Base-by-base conservation (phyloP, 169 alveolate genomes). In the Plasmodium fragile region DNA sequence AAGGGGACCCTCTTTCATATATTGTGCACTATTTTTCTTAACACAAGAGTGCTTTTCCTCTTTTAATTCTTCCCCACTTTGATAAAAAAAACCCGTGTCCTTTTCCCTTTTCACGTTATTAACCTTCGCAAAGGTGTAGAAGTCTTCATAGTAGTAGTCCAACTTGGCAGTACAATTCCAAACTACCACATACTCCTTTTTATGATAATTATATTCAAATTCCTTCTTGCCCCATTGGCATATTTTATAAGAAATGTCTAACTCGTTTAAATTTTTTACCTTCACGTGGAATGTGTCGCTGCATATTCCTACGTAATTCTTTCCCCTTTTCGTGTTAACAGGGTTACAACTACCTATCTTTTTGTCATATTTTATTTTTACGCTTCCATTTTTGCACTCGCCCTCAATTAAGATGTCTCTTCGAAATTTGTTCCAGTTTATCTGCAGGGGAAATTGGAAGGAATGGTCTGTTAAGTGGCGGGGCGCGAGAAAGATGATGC, bases 151-250 rank as follows among this genome's bases (percentile, higher is more conserved):
- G 39, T 87, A 87, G 41, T 30, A 77, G 41, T 75, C 55, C 71
- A 87, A 65, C 43, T 87, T 78, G 30, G 83, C 49, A 13, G 45
- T 30, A 30, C 87, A 77, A 78, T 78, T 69, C 43, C 59, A 36
- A 59, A 87, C 36, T 13, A 87, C 22, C 49, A 59, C 59, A 34
- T 87, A 87, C 49, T 39, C 49, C 16, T 65, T 78, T 79, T 75
- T 87, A 11, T 43, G 43, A 41, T 87, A 87, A 79, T 87, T 87
- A 41, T 87, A 87, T 28, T 87, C 93, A 65, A 87, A 87, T 55
- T 75, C 32, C 18, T 69, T 52, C 4, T 55, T 87, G 0, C 70
- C 65, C 72, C 2, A 8, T 16, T 75, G 28, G 53, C 59, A n/a
- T n/a, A 87, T 18, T 32, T 87, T 25, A 65, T 87, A 87, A 30